These are phyloP conservation scores for Olyra latifolia DNA, from an alignment of 176 grass and related monocot species.

Conservation along the genomic window DNA sequence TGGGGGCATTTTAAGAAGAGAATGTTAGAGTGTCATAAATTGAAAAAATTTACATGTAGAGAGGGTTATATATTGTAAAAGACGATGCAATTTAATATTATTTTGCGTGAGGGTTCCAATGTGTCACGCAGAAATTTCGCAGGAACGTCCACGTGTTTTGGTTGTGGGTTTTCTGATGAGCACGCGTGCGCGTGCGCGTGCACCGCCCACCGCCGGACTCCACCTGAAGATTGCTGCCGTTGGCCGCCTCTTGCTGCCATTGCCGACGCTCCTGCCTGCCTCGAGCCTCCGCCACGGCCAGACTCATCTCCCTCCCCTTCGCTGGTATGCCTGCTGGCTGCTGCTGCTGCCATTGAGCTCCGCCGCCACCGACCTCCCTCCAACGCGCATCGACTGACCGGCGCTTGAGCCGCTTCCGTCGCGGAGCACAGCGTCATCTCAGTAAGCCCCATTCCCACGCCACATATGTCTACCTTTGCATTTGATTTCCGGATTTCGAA, in stretches of 20 bases:
- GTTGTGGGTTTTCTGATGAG: no score
- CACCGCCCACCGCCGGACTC: no score
- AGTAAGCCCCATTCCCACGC: not conserved
- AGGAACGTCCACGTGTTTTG: no score
- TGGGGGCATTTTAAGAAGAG: no score
- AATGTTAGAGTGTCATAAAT: no score
- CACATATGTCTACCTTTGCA: not conserved
- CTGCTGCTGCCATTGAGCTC: not conserved
- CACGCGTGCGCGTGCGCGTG: no score
- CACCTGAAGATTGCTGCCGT: no score
- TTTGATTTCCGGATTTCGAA: not conserved
- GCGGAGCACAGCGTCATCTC: not conserved
- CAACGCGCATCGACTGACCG: not conserved
- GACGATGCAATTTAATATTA: no score
- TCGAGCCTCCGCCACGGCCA: not conserved
- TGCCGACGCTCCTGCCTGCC: not conserved
- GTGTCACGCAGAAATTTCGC: no score
- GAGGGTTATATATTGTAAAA: no score
- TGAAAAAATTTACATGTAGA: no score
- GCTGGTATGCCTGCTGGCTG: not conserved
- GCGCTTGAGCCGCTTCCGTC: not conserved
- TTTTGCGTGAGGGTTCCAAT: no score
- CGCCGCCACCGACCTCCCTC: not conserved
- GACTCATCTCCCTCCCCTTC: not conserved
- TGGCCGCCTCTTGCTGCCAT: not conserved